phyloP scores from a whole-genome alignment of 2,329 filamentous ascomycete genomes.

The Colletotrichum tofieldiae region DNA sequence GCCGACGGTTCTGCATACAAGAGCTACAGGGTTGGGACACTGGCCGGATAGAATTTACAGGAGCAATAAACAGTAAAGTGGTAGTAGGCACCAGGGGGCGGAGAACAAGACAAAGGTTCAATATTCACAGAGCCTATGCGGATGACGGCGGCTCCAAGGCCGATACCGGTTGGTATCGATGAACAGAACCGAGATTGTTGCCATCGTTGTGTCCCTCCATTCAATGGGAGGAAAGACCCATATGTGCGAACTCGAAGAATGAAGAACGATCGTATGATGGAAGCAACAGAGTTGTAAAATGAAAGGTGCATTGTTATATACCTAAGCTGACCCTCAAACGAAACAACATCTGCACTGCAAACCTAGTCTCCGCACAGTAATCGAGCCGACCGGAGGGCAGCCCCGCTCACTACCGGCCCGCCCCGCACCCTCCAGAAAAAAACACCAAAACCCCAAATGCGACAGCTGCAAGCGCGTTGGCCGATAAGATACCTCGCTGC shows the following conservation, averaged over 20 bases:
- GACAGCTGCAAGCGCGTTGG: constrained; percentile 32
- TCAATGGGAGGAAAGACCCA: background rate
- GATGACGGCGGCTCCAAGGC: background rate
- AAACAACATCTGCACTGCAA: constrained; percentile 7
- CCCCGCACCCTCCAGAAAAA: constrained; percentile 31
- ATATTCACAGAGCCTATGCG: background rate
- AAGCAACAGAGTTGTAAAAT: background rate
- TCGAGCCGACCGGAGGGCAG: constrained; percentile 7
- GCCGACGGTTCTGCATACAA: background rate
- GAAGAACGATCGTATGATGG: no score
- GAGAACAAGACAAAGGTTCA: no score
- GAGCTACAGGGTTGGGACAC: no score
- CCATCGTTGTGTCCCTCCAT: background rate
- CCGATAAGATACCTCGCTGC: constrained; percentile 36
- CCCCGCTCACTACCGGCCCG: constrained; percentile 27
- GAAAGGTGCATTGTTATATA: background rate
- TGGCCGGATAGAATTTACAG: background rate
- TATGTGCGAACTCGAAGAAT: no score
- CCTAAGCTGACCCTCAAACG: background rate
- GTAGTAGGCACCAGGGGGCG: background rate
- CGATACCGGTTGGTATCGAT: background rate
- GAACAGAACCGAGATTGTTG: background rate
- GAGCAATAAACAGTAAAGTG: background rate
- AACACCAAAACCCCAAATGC: background rate
- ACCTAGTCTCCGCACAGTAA: constrained; percentile 14